Evolutionary conservation across 176 grass and related monocot genomes (phyloP), one percentile per base, ranked within the genome.

Genomic region (Elaeis guineensis): DNA sequence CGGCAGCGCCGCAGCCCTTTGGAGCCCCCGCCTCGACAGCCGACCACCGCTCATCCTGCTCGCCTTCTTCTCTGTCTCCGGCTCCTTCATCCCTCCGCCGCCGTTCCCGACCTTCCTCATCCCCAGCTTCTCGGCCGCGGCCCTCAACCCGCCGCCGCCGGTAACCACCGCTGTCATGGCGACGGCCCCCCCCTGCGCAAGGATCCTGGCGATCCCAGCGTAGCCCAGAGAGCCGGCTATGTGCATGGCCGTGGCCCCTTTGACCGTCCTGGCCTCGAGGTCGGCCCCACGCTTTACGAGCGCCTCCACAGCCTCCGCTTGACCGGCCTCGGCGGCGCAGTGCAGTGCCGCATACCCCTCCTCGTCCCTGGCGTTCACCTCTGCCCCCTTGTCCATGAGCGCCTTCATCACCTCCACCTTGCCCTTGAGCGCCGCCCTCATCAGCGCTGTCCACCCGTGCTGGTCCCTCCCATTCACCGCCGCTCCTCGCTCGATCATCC

Each of bases 391-490:
- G 14, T 49, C 71, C 53, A 81, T 29, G 19, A 89, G 81, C 62
- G 71, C 81, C 3, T 63, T 58, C 7, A 61, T 78, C 20, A 75
- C 29, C 74, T 85, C 81, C 3, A 58, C 54, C 3, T 58, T 67
- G 0, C 81, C 86, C 19, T 85, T 89, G 75, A 89, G 85, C 11
- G 86, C 74, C 15, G 78, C 78, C 54, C 86, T 74, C 77, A 89
- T 89, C 17, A 89, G 81, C 58, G 81, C 74, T 21, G 86, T 89
- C 86, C 86, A 89, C 53, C 77, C 81, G 28, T 81, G 77, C 53
- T 74, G 61, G 67, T 89, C 86, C 1, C 58, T 65, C 15, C 66
- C 77, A 5, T 81, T 61, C 16, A 89, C 66, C 61, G 74, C 61
- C 32, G 77, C 86, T 12, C 85, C 80, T 17, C 72, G 55, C 20